These are phyloP conservation scores for Huntiella moniliformis DNA, from an alignment of 2,329 filamentous ascomycete genomes.

Conservation along the genomic window DNA sequence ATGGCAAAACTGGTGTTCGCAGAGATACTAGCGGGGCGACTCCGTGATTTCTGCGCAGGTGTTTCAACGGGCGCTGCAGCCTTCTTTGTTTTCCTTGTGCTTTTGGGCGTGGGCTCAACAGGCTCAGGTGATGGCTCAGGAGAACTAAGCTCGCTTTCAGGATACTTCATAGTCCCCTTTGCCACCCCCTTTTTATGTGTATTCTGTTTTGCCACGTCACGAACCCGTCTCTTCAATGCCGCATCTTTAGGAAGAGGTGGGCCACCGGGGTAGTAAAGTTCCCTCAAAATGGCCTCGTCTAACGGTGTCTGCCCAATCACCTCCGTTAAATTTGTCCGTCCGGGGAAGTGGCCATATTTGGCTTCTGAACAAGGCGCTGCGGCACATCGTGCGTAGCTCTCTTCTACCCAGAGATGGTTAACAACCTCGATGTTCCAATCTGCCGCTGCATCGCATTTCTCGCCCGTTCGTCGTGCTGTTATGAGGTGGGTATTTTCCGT, in stretches of 20 bases:
- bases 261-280: constrained; percentile 50
- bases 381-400: constrained; percentile 82
- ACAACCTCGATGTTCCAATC: constrained; percentile 85
- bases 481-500: constrained; percentile 90
- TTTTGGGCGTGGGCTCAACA: background rate
- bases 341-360: constrained; percentile 73
- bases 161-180: constrained; percentile 27
- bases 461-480: constrained; percentile 72
- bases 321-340: constrained; percentile 78
- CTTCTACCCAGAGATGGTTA: constrained; percentile 95
- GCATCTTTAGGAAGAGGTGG: constrained; percentile 26
- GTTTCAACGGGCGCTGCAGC: constrained; percentile 15
- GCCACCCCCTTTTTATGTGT: constrained; percentile 27
- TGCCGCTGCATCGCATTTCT: constrained; percentile 79
- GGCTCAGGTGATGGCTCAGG: background rate
- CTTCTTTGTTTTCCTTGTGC: constrained; percentile 14
- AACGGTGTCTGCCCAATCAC: constrained; percentile 79
- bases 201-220: constrained; percentile 32
- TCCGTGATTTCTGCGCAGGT: constrained; percentile 15
- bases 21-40: background rate
- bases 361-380: constrained; percentile 51
- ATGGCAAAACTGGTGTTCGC: background rate
- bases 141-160: constrained; percentile 15
- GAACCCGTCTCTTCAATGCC: constrained; percentile 30
- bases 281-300: constrained; percentile 40